Conservation (phyloP, 305 asterid genomes). For the Solanum aculeatissimum region DNA sequence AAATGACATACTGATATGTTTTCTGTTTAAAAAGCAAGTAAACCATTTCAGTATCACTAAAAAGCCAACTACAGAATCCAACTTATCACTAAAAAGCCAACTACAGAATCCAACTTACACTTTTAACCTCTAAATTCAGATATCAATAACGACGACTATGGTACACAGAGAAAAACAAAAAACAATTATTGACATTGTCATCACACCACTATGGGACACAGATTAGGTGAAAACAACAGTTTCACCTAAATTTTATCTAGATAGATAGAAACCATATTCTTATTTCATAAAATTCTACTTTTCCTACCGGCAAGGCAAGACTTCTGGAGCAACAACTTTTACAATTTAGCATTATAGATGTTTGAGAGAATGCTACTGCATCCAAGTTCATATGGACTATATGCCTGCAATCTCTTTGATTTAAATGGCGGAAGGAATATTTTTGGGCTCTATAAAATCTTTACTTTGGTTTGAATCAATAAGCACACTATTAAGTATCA, state of each 20-base stretch:
- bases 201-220: too few species aligned
- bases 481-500: neutral
- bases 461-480: neutral
- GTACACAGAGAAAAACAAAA: neutral
- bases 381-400: neutral
- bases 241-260: neutral
- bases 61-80: conserved; percentile 7
- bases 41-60: conserved; percentile 9
- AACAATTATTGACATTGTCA: neutral
- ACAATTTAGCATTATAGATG: neutral
- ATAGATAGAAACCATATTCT: neutral
- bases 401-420: neutral
- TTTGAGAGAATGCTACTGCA: neutral
- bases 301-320: neutral
- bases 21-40: conserved; percentile 27
- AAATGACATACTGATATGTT: conserved; percentile 44
- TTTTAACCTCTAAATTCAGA: neutral
- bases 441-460: neutral
- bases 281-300: neutral
- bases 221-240: too few species aligned
- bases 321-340: neutral
- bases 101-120: conserved; percentile 3
- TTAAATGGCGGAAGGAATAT: neutral
- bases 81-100: conserved; percentile 8
- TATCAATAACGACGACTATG: neutral